Percentiles rank a stretch among this genome's conserved stretches.
Evolutionary conservation across 768 basidiomycete genomes (phyloP).

Genomic region (Termitomyces sp.): DNA sequence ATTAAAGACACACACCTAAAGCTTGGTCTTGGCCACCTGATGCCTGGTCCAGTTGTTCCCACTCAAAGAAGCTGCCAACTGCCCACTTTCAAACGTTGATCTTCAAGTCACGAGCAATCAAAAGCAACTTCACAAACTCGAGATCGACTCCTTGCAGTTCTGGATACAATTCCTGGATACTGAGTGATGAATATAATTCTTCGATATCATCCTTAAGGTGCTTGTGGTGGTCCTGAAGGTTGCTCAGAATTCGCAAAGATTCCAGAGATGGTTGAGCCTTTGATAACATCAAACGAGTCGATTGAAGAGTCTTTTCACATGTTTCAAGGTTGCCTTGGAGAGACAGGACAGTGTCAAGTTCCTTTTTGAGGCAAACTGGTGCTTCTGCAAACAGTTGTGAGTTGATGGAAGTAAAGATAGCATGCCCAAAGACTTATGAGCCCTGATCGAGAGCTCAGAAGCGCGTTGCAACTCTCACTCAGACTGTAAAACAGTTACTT

Average conservation of each 20-base stretch:
- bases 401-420: no score
- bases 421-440: not conserved
- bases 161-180: not conserved
- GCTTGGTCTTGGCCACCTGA: no score
- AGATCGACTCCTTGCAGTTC: not conserved
- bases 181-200: not conserved
- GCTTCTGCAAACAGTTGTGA: conserved; percentile 16
- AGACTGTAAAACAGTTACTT: no score
- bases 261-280: not conserved
- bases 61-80: not conserved
- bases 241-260: not conserved
- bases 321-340: not conserved
- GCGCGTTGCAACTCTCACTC: not conserved
- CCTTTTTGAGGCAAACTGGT: conserved; percentile 9
- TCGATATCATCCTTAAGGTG: not conserved
- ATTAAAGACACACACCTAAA: no score
- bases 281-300: not conserved
- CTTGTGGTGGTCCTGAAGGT: not conserved
- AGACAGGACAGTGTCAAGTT: not conserved
- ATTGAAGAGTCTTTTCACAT: not conserved
- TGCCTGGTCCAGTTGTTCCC: no score
- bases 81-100: not conserved
- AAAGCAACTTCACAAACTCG: not conserved
- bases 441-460: not conserved
- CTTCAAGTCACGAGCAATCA: not conserved